Base-by-base conservation (phyloP, 2,329 filamentous ascomycete species). In the Fonsecaea monophora region DNA sequence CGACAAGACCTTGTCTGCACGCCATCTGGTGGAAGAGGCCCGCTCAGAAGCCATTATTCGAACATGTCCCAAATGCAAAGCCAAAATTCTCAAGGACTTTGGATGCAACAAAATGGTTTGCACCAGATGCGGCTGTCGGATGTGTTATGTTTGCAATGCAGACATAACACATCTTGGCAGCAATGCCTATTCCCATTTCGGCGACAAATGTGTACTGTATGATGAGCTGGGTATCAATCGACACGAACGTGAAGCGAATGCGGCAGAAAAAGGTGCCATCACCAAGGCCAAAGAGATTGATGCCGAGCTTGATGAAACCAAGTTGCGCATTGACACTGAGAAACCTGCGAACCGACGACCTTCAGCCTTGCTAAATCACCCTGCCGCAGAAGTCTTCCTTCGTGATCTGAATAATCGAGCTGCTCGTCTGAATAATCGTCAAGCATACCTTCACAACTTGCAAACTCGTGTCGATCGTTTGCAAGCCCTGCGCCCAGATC, bases 101-200 rank as follows among this genome's bases (percentile, higher is more conserved):
- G 92, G 92, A 2, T 96, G 92, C 80, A 96, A 96, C 79, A 94
- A 94, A 78, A 92, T 96, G 86, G 84, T 77, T 0, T 96, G 92
- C 76, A 81, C 85, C 0, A 83, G 84, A n/a, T 89, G 86, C 72
- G 67, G 73, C 3, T 82, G 83, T 53, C 66, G 80, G 7, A 85
- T 88, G 77, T 89, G 86, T 77, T 85, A 82, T 68, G 73, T 78
- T 50, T 96, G 92, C 78, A 88, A 87, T 25, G 82, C 89, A 72
- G 78, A 83, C 55, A 80, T 87, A 25, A 85, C 86, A 1, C 13
- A 53, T 13, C 38, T 66, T 4, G 42, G 54, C 3, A 86, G 83
- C 64, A 78, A 73, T 15, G 77, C 85, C 64, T 95, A 96, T 73
- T 71, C 81, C 0, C 92, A 96, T 77, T 96, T 96, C 73, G 64